These are phyloP conservation scores for Blakeslea trispora DNA, from an alignment of 371 early-diverging fungal species.

Conservation along the genomic window DNA sequence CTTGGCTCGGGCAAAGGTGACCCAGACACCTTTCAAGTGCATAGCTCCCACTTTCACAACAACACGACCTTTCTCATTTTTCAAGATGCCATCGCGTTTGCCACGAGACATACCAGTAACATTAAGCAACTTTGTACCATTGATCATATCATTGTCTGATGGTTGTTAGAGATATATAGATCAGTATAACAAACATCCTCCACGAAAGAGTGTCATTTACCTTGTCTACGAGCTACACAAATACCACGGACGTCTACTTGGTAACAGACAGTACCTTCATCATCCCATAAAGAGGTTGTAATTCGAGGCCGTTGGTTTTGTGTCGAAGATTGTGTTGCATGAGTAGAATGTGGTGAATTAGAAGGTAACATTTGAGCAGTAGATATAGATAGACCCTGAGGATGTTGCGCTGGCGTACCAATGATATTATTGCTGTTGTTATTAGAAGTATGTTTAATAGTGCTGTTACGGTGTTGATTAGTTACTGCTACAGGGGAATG, in stretches of 20 bases:
- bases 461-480: not conserved
- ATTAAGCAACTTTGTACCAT: constrained; percentile 85
- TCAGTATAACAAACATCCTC: no score
- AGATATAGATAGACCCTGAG: constrained; percentile 5
- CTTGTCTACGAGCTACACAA: constrained; percentile 76
- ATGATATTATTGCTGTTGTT: not conserved
- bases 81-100: constrained; percentile 83
- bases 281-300: constrained; percentile 82
- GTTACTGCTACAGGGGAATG: not conserved
- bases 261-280: constrained; percentile 78
- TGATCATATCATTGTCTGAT: constrained; percentile 79
- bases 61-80: constrained; percentile 80
- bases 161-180: constrained; percentile 5
- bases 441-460: not conserved
- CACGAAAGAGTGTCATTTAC: constrained; percentile 37
- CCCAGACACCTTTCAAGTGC: constrained; percentile 90
- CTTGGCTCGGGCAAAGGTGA: constrained; percentile 72
- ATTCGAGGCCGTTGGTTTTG: constrained; percentile 49
- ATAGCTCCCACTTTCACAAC: constrained; percentile 89
- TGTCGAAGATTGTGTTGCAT: not conserved
- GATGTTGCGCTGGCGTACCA: constrained; percentile 11
- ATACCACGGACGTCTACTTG: constrained; percentile 80
- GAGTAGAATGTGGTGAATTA: constrained; percentile 1
- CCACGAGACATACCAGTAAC: constrained; percentile 88
- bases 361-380: constrained; percentile 15